Percentiles rank a stretch among this genome's conserved stretches.
Conservation (phyloP, 202 grass and related monocot species). For the Panicum hallii region DNA sequence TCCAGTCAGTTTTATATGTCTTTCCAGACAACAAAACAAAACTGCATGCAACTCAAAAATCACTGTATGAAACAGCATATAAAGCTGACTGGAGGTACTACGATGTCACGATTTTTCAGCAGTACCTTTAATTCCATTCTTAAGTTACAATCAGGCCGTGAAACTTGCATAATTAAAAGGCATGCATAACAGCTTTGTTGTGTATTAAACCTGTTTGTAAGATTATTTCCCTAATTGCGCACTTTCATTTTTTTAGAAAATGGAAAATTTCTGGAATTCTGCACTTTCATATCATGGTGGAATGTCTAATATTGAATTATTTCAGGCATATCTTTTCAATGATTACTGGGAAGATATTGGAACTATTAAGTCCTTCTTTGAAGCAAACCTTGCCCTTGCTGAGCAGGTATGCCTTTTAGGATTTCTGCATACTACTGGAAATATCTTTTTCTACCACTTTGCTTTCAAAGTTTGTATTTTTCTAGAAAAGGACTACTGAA, state of each 20-base stretch:
- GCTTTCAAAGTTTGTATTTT: neutral
- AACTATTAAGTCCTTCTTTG: constrained; percentile 97
- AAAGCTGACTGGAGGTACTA: too few relatives aligned
- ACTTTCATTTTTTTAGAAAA: neutral
- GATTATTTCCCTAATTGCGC: neutral
- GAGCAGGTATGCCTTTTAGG: constrained; percentile 58
- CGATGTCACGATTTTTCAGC: neutral
- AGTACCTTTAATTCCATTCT: neutral
- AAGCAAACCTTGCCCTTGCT: constrained; percentile 92
- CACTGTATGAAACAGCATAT: too few relatives aligned
- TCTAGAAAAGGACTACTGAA: neutral
- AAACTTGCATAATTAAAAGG: neutral
- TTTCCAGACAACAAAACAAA: too few relatives aligned
- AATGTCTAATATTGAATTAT: constrained; percentile 25
- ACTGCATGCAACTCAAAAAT: too few relatives aligned
- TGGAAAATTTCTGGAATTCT: neutral
- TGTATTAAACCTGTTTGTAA: neutral
- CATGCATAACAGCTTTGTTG: constrained; percentile 26
- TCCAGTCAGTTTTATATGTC: neutral
- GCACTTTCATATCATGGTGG: neutral
- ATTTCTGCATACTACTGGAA: constrained; percentile 6
- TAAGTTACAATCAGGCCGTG: neutral
- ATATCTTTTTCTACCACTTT: neutral
- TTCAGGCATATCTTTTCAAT: constrained; percentile 93
- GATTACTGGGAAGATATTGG: constrained; percentile 99